Base-by-base conservation (phyloP, 352 stramenopile species). In the Peronospora belbahrii region DNA sequence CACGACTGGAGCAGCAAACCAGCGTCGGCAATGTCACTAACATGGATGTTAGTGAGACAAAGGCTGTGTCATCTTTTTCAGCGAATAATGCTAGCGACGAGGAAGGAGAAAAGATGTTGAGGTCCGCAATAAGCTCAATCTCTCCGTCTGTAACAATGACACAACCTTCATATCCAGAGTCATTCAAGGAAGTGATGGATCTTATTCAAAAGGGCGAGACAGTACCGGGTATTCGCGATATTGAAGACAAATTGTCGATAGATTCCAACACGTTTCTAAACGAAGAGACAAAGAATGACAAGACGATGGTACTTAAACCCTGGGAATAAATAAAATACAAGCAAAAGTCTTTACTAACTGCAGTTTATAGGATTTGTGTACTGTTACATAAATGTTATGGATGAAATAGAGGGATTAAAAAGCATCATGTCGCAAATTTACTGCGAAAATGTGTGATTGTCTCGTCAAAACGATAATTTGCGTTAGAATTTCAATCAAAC, bases 101-200 rank as follows among this genome's bases (percentile, higher is more conserved):
- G 0, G 67, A 75, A 43, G 67, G 73, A 43, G 52, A 73, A 39
- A 74, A 72, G 31, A 52, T 50, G 35, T 31, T 48, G n/a, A 42
- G 49, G 6, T 31, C 41, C 7, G 38, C 39, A 15, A 24, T 42
- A 4, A 59, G 24, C 18, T 52, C 46, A 3, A 52, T 54, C 17
- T 48, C 48, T 36, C 43, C 53, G 19, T 61, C 48, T 1, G 45
- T 48, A 34, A 57, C 42, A 13, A 40, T 28, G 4, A 45, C 33
- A 1, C 65, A 67, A 2, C 77, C 77, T 14, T 48, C 67, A 18
- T 86, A 84, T 40, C 77, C 77, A 0, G 64, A 82, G 42, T 85
- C 77, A 4, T 88, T 88, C 45, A 76, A 62, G 6, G 72, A 88
- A 6, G 72, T 88, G 23, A 83, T 85, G 72, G 67, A 81, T 54